phyloP scores from a whole-genome alignment of 768 basidiomycete species.

The Collybia sp. region DNA sequence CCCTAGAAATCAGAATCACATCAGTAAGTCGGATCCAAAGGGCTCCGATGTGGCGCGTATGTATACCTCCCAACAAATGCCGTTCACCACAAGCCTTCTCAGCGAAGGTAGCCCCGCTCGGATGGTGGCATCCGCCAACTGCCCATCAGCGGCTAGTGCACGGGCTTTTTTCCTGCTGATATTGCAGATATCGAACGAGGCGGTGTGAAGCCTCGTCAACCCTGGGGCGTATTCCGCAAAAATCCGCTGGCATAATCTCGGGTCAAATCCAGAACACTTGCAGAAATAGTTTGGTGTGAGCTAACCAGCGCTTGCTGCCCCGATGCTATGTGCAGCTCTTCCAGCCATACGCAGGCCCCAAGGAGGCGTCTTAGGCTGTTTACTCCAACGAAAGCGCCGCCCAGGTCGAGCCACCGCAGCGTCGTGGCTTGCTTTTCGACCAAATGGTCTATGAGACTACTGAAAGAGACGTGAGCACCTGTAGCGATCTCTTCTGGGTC shows the following conservation, averaged over 20 bases:
- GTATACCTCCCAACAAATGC: constrained; percentile 27
- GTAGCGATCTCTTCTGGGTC: constrained; percentile 8
- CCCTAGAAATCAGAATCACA: background rate
- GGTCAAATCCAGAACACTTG: constrained; percentile 14
- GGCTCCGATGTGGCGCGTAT: background rate
- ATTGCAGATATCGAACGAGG: constrained; percentile 27
- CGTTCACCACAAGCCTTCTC: constrained; percentile 26
- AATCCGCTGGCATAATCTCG: constrained; percentile 11
- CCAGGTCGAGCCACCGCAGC: constrained; percentile 22
- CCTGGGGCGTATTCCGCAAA: constrained; percentile 16
- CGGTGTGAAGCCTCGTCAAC: constrained; percentile 24
- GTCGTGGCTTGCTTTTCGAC: constrained; percentile 20
- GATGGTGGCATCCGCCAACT: constrained; percentile 17
- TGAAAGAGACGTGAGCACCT: constrained; percentile 18
- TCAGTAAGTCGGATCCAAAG: background rate
- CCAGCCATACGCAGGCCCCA: constrained; percentile 12
- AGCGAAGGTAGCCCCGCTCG: constrained; percentile 18
- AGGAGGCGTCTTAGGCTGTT: constrained; percentile 13
- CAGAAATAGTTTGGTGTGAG: constrained; percentile 18
- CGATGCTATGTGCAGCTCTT: constrained; percentile 13
- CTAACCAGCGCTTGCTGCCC: constrained; percentile 8
- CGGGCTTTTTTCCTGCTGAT: constrained; percentile 14
- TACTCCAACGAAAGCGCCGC: constrained; percentile 17
- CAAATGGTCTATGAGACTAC: constrained; percentile 30
- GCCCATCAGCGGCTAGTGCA: constrained; percentile 13